Conservation (phyloP, 1,284 basidiomycete genomes). For the Malassezia nana region DNA sequence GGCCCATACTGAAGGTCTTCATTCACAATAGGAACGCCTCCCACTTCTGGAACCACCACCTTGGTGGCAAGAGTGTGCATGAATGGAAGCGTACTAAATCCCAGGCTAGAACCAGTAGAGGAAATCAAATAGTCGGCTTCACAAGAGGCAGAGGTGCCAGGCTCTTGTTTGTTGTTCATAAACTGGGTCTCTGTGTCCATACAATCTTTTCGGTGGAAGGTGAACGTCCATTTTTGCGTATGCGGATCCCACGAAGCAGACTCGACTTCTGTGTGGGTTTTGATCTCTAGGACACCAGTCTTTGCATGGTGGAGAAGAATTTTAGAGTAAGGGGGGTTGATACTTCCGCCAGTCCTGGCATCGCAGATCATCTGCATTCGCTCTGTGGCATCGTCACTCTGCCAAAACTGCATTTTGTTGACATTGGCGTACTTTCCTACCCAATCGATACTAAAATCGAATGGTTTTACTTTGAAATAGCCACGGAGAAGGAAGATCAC, state of each 20-base stretch:
- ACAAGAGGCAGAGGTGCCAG: conserved; percentile 3
- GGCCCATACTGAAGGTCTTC: conserved; percentile 41
- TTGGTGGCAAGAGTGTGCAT: conserved; percentile 23
- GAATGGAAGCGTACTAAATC: conserved; percentile 31
- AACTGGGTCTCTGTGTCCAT: neutral
- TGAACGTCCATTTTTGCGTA: conserved; percentile 20
- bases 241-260: conserved; percentile 10
- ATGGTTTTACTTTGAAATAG: conserved; percentile 45
- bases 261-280: conserved; percentile 28
- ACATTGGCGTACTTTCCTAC: conserved; percentile 40
- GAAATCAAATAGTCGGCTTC: conserved; percentile 32
- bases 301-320: conserved; percentile 28
- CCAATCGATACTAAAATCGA: conserved; percentile 44
- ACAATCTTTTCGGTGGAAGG: conserved; percentile 9
- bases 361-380: conserved; percentile 29
- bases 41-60: conserved; percentile 30
- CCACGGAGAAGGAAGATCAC: conserved; percentile 45
- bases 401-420: conserved; percentile 46
- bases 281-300: conserved; percentile 28
- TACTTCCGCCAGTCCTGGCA: conserved; percentile 43
- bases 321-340: conserved; percentile 42
- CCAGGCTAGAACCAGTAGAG: conserved; percentile 41
- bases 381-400: conserved; percentile 25
- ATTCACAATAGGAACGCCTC: conserved; percentile 44
- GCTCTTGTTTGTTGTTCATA: conserved; percentile 8